Base-by-base conservation (phyloP, 164 flowering plant genomes). In the Chloranthus sessilifolius region DNA sequence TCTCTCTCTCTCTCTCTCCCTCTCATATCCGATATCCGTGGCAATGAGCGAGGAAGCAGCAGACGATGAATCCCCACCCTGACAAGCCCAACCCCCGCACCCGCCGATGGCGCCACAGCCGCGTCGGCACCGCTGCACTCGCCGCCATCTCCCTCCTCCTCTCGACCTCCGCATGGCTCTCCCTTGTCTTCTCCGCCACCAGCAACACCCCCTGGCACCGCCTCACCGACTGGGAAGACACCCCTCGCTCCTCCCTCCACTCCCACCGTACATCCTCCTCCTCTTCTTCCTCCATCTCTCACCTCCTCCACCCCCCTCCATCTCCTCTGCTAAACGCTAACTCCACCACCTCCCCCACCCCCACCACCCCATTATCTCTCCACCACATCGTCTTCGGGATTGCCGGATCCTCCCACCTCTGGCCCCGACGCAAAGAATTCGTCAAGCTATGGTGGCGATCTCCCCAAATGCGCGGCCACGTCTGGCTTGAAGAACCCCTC, bases 371-470 rank as follows among this genome's bases (percentile, higher is more conserved):
- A 17, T 54, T 76, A 25, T 60, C 66, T 1, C 44, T 71, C 40
- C 53, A 53, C 31, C 74, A 83, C 54, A 64, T 83, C 15, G 75
- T 76, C 23, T 80, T 80, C 47, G 91, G 86, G 41, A 78, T 80
- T 9, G 84, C 78, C 1, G 79, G 82, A 36, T 80, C 86, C 1
- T 56, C 81, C 5, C 74, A 73, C 28, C 63, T 75, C 16, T 83
- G 86, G 84, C 58, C 59, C 10, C 60, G 54, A n/a, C 66, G 91
- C 9, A 76, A 77, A 60, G 69, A 79, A 48, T 81, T 66, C 12
- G 67, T 78, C 14, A 68, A 62, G 58, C 63, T 81, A 2, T 83
- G 87, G 92, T 81, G 87, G 87, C 63, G 73, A 3, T 76, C 81
- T 0, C 31, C 47, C 5, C 56, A 55, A 21, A 81, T 74, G 80